A percentile compares a stretch with the other conserved stretches of the same genome.
These are phyloP conservation scores for Flaveria brownii DNA, from an alignment of 129 eudicot species.

Conservation along the genomic window DNA sequence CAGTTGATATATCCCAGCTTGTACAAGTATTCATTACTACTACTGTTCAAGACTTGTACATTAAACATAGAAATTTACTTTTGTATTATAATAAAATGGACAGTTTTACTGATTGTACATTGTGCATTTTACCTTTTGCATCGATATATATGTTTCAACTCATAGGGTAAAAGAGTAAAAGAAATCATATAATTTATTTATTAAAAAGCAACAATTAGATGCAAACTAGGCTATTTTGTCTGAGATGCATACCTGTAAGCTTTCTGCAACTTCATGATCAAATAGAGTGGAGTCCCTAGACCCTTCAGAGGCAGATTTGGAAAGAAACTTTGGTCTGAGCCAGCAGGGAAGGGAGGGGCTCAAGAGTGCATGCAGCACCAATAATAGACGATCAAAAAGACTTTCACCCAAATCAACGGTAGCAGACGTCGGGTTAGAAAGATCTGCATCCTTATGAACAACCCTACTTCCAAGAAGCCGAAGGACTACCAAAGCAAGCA, in stretches of 20 bases:
- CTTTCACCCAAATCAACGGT: constrained; percentile 61
- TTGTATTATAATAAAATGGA: not conserved
- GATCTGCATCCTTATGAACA: constrained; percentile 74
- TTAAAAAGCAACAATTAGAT: not conserved
- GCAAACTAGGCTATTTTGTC: not conserved
- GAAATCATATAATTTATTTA: not conserved
- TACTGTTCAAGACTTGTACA: not conserved
- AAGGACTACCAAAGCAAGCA: constrained; percentile 74
- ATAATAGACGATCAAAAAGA: constrained; percentile 69
- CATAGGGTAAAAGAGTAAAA: not conserved
- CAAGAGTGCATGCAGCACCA: constrained; percentile 81
- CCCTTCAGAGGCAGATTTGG: constrained; percentile 49
- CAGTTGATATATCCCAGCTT: not conserved
- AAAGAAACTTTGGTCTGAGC: constrained; percentile 49
- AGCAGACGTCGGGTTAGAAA: constrained; percentile 38
- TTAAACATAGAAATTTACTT: not conserved
- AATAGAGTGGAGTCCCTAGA: constrained; percentile 50
- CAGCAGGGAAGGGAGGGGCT: constrained; percentile 77
- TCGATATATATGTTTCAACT: no score
- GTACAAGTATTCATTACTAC: not conserved
- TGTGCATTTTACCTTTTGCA: not conserved
- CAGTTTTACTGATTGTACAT: not conserved
- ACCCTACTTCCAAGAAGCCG: constrained; percentile 98
- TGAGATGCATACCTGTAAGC: constrained; percentile 65
- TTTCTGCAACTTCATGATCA: constrained; percentile 82